Evolutionary conservation across 306 rosid species (phyloP), one percentile per base, ranked within the genome.

Genomic region (Quercus gilva): DNA sequence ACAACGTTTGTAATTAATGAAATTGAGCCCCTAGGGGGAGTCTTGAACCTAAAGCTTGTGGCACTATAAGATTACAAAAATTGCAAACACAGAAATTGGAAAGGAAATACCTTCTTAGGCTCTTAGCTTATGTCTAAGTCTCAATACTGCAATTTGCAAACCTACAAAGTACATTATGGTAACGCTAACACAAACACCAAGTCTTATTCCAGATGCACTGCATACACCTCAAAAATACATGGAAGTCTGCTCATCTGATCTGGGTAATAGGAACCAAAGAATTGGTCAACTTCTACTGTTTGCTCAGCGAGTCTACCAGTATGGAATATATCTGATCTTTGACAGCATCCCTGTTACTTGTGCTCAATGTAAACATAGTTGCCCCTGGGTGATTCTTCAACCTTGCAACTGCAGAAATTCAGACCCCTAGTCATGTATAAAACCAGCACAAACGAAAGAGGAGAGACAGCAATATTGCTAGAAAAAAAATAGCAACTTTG

Each of bases 351-450:
- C 94, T 88, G 78, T 94, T 92, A 57, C 85, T 82, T 68, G 84
- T 68, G 51, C 73, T 85, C 88, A 94, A 80, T 8, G 94, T 90
- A 71, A 84, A 88, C 75, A 85, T 78, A 33, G 87, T 81, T 79
- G 94, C 91, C 60, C 90, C 91, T 3, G 89, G 84, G 82, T 89
- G 90, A 83, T 90, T 92, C 84, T 88, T 87, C 85, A 92, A 78
- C 84, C 91, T 89, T 28, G 94, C 94, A 85, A 94, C 98, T 92
- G 94, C 85, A 71, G 21, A 79, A 78, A 77, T 63, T 25, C 65
- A 69, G 78, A 55, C 26, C 45, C 35, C 53, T 19, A 76, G 25
- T 81, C 77, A 78, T 35, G 45, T 51, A 65, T 75, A 59, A 56
- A 19, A 78, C 65, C 68, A 69, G 65, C 53, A 68, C 75, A 78